These are phyloP conservation scores for Yarrowia galli DNA, from an alignment of 1,139 yeast species.

Conservation along the genomic window DNA sequence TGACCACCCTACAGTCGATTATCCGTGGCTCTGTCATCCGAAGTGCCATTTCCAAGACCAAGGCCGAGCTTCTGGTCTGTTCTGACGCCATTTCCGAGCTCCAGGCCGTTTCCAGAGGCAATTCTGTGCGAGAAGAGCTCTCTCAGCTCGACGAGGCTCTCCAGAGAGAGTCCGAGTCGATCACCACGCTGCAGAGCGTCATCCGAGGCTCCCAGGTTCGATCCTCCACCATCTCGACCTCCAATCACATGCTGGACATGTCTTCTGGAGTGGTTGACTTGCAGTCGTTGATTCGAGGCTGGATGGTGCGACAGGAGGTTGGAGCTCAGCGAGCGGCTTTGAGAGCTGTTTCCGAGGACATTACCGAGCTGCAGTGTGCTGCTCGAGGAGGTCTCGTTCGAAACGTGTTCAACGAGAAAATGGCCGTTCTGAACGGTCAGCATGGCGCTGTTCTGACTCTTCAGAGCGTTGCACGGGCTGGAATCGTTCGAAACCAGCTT, in stretches of 20 bases:
- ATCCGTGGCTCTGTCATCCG: constrained; percentile 2
- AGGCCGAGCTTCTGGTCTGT: constrained; percentile 40
- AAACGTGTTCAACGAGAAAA: neutral
- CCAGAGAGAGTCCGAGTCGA: neutral
- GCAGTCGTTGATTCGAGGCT: constrained; percentile 38
- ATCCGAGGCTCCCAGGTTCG: constrained; percentile 37
- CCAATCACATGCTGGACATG: constrained; percentile 36
- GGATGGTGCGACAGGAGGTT: constrained; percentile 14
- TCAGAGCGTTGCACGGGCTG: constrained; percentile 42
- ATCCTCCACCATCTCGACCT: neutral
- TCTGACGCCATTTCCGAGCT: constrained; percentile 43
- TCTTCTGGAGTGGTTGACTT: constrained; percentile 25
- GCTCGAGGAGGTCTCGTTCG: constrained; percentile 19
- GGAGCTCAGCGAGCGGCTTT: neutral
- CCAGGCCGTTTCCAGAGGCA: constrained; percentile 49
- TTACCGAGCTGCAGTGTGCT: constrained; percentile 4
- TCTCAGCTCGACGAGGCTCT: constrained; percentile 26
- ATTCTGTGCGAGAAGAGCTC: constrained; percentile 44
- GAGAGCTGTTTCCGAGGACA: neutral
- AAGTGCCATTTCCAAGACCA: neutral
- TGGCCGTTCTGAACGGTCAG: constrained; percentile 39
- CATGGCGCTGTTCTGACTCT: constrained; percentile 10
- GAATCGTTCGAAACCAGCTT: constrained; percentile 44
- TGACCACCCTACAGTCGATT: constrained; percentile 8
- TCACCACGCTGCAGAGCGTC: neutral